Conservation (phyloP, 768 basidiomycete genomes). For the Porpolomopsis calyptriformis region DNA sequence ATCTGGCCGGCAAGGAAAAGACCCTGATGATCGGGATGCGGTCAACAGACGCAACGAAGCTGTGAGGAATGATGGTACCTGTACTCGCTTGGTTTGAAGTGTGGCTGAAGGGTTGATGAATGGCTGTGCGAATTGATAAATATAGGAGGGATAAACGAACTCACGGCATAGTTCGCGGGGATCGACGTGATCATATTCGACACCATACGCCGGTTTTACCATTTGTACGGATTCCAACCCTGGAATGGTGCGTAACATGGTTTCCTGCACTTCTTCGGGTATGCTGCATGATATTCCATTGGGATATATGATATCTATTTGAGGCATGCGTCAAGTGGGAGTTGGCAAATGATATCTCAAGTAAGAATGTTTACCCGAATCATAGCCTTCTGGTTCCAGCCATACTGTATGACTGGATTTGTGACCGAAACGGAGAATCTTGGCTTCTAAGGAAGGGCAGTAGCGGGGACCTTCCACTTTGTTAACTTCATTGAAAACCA, state of each 20-base stretch:
- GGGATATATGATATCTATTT: constrained; percentile 86
- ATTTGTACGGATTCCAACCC: constrained; percentile 81
- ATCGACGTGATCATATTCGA: constrained; percentile 88
- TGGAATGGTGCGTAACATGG: constrained; percentile 74
- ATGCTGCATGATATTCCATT: constrained; percentile 84
- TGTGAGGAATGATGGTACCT: constrained; percentile 26
- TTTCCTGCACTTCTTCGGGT: constrained; percentile 75
- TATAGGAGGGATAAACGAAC: constrained; percentile 18
- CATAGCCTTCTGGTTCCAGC: constrained; percentile 89
- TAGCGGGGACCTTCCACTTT: constrained; percentile 64
- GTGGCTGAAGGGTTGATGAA: constrained; percentile 53
- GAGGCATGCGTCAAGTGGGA: neutral
- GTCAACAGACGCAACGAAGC: neutral
- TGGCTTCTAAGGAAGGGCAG: constrained; percentile 84
- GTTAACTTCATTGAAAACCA: neutral
- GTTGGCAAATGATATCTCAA: neutral
- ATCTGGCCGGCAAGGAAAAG: constrained; percentile 87
- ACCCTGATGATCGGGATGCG: constrained; percentile 32
- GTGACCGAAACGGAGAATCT: constrained; percentile 68
- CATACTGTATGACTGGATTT: constrained; percentile 68
- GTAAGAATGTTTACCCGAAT: constrained; percentile 45
- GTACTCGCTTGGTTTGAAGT: constrained; percentile 76
- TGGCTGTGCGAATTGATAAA: neutral
- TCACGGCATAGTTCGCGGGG: constrained; percentile 66
- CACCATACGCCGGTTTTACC: constrained; percentile 80